phyloP scores from a whole-genome alignment of 2,329 filamentous ascomycete genomes.

The Nothopassalora personata region DNA sequence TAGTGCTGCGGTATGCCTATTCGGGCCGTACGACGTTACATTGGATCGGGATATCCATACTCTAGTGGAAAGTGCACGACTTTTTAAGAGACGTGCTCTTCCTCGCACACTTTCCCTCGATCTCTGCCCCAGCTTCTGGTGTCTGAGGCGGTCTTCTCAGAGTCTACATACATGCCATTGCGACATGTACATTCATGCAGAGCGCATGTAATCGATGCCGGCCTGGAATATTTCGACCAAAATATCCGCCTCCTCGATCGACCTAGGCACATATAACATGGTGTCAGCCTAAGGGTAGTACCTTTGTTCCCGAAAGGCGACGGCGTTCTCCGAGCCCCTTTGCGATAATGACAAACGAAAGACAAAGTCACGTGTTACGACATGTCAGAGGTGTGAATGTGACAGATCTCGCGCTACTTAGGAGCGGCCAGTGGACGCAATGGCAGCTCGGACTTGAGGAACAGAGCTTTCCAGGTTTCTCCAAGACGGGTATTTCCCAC shows the following conservation, averaged over 20 bases:
- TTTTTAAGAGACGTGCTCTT: too few relatives aligned
- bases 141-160: too few relatives aligned
- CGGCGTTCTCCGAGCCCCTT: conserved; percentile 16
- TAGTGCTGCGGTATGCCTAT: background rate
- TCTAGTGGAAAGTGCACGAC: background rate
- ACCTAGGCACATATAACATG: conserved; percentile 13
- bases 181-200: background rate
- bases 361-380: conserved; percentile 13
- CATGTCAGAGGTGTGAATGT: conserved; percentile 11
- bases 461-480: conserved; percentile 11
- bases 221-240: conserved; percentile 8
- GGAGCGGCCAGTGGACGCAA: background rate
- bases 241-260: conserved; percentile 6
- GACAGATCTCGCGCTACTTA: conserved; percentile 10
- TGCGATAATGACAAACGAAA: conserved; percentile 10
- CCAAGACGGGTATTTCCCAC: conserved; percentile 10
- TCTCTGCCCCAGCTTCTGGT: background rate
- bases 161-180: background rate
- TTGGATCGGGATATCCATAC: background rate
- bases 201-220: conserved; percentile 11
- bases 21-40: background rate
- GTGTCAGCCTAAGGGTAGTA: conserved; percentile 14
- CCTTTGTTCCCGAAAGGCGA: conserved; percentile 8
- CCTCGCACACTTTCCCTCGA: too few relatives aligned
- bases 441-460: conserved; percentile 1